Percentiles rank a stretch among this genome's conserved stretches.
Evolutionary conservation across 2,329 filamentous ascomycete species (phyloP).

Genomic region (Tympanopsis confertula): DNA sequence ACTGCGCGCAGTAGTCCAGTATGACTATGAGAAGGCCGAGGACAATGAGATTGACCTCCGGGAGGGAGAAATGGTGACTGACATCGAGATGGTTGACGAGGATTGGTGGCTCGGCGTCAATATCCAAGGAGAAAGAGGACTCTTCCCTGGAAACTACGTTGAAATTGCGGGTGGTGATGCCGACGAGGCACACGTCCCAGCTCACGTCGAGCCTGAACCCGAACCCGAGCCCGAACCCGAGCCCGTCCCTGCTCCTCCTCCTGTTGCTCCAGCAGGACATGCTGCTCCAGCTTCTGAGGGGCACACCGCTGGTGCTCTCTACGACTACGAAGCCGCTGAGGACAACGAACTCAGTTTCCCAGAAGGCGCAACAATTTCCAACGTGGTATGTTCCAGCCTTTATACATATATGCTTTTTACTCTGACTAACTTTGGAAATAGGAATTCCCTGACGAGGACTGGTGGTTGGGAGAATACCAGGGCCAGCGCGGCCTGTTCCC

Average conservation of each 20-base stretch:
- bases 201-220: slow-evolving; percentile 16
- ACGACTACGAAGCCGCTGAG: slow-evolving; percentile 94
- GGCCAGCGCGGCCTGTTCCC: slow-evolving; percentile 77
- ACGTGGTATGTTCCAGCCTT: slow-evolving; percentile 31
- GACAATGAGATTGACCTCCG: slow-evolving; percentile 88
- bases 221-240: slow-evolving; percentile 21
- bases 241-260: slow-evolving; percentile 17
- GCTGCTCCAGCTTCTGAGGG: slow-evolving; percentile 21
- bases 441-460: slow-evolving; percentile 95
- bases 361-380: slow-evolving; percentile 71
- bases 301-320: slow-evolving; percentile 71
- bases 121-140: slow-evolving; percentile 66
- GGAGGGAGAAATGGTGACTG: slow-evolving; percentile 77
- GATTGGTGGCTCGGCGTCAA: slow-evolving; percentile 99
- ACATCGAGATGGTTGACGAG: slow-evolving; percentile 94
- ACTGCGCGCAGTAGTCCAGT: slow-evolving; percentile 69
- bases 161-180: slow-evolving; percentile 62
- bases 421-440: not conserved
- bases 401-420: not conserved
- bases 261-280: slow-evolving; percentile 15
- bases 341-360: slow-evolving; percentile 83
- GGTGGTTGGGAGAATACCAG: slow-evolving; percentile 86
- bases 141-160: slow-evolving; percentile 97
- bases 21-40: slow-evolving; percentile 95
- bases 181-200: slow-evolving; percentile 15